Evolutionary conservation across 2,329 filamentous ascomycete species (phyloP).

Genomic region (Coniella lustricola): DNA sequence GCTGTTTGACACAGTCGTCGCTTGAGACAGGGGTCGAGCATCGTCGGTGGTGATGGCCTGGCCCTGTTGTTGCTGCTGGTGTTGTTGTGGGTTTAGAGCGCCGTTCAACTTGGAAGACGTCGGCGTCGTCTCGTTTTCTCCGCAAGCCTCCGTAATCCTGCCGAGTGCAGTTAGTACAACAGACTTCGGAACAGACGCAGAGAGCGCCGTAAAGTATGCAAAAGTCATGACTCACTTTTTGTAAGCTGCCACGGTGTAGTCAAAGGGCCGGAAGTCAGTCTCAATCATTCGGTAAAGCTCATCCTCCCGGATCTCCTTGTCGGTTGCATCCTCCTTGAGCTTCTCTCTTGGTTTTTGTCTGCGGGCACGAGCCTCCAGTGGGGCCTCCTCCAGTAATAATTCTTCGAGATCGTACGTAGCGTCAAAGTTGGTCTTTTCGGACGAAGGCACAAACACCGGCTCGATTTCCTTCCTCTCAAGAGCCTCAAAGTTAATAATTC

Average conservation of each 20-base stretch:
- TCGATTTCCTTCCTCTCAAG: constrained; percentile 82
- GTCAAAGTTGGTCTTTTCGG: constrained; percentile 98
- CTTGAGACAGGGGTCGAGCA: constrained; percentile 33
- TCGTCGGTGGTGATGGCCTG: constrained; percentile 48
- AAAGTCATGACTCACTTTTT: constrained; percentile 50
- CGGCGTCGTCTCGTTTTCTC: constrained; percentile 6
- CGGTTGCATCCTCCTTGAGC: constrained; percentile 87
- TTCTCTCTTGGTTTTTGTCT: constrained; percentile 90
- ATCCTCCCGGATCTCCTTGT: constrained; percentile 90
- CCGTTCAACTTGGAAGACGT: constrained; percentile 6
- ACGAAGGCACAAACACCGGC: constrained; percentile 86
- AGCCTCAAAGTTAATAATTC: constrained; percentile 72
- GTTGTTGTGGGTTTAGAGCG: constrained; percentile 5
- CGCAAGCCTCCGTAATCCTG: constrained; percentile 20
- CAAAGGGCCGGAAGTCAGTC: constrained; percentile 86
- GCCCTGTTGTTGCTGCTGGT: constrained; percentile 20
- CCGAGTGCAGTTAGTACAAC: constrained; percentile 11
- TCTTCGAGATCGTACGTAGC: constrained; percentile 97
- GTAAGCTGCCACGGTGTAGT: constrained; percentile 81
- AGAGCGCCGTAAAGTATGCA: background rate
- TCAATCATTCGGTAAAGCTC: constrained; percentile 94
- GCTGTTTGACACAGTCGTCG: constrained; percentile 20
- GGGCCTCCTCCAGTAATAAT: constrained; percentile 85
- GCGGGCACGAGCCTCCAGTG: constrained; percentile 82
- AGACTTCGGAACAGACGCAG: no score